Base-by-base conservation (phyloP, 1,139 yeast species). In the Kodamaea arcana region DNA sequence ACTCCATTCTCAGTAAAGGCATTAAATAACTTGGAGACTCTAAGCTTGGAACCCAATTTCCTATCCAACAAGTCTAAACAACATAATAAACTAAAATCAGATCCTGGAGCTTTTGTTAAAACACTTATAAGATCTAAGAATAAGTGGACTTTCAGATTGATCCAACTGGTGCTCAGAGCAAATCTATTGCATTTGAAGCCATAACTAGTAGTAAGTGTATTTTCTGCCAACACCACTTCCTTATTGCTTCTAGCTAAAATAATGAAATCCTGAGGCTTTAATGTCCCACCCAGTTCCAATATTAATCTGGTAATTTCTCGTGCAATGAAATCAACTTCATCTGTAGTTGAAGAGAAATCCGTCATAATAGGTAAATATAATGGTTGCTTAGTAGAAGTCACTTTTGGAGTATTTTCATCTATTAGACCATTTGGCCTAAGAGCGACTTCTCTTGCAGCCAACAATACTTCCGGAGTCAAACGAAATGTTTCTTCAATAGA, bases 401-500 rank as follows among this genome's bases (percentile, higher is more conserved):
- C 31, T 1, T 34, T 31, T 4, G 28, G 27, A 3, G 31, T 24
- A 3, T 37, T 26, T 1, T 39, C 37, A 16, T 15, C 27, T 23
- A 35, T 13, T 20, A 41, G 32, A 13, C 39, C 38, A 27, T 41
- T 45, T 3, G 48, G 41, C 17, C 33, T 32, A 15, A 54, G 35
- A 9, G 41, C 47, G 12, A 40, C 32, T n/a, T 38, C 52, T 4
- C 60, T 52, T 1, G 83, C 69, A 1, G 69, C 60, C 2, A 58
- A 44, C 20, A 78, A 52, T 3, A 81, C 67, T 36, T 76, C 78
- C 0, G 82, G 79, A 0, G 84, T 67, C 26, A 78, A 69, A 41
- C 90, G 57, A 45, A 80, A 82, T 9, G 79, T 69, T 43, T 78
- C 78, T 18, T 54, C 47, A 31, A 81, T 53, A 4, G 55, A 42